These are phyloP conservation scores for Eucalyptus rudis DNA, from an alignment of 345 rosid genomes.

Conservation along the genomic window DNA sequence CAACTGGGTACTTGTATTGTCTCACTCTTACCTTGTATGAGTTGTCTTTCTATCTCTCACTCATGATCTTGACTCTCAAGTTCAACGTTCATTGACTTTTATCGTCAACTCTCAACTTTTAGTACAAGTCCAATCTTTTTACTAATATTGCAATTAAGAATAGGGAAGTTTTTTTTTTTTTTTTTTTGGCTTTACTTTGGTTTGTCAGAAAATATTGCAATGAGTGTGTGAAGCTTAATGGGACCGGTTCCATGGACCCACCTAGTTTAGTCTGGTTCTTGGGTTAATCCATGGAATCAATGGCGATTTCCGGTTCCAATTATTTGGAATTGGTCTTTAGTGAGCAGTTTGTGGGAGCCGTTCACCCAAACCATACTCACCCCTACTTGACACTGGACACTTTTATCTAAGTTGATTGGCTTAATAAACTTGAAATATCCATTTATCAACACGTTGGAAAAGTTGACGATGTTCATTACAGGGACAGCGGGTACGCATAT, in stretches of 20 bases:
- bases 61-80: too few relatives aligned
- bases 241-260: too few relatives aligned
- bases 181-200: too few relatives aligned
- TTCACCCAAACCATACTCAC: too few relatives aligned
- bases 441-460: neutral
- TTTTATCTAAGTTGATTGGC: neutral
- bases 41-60: too few relatives aligned
- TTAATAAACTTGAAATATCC: neutral
- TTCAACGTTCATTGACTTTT: too few relatives aligned
- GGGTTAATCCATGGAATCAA: rapidly evolving
- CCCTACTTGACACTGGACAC: rapidly evolving
- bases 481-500: neutral
- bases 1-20: rapidly evolving
- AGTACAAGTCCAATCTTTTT: rapidly evolving
- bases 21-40: rapidly evolving
- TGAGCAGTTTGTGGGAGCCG: rapidly evolving
- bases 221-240: too few relatives aligned
- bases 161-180: too few relatives aligned
- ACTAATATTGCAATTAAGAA: too few relatives aligned
- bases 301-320: rapidly evolving
- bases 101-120: rapidly evolving
- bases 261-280: rapidly evolving
- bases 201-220: too few relatives aligned
- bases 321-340: rapidly evolving
- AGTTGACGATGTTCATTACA: neutral